These are phyloP conservation scores for Candida yuanshanica DNA, from an alignment of 805 yeast species.

Conservation along the genomic window DNA sequence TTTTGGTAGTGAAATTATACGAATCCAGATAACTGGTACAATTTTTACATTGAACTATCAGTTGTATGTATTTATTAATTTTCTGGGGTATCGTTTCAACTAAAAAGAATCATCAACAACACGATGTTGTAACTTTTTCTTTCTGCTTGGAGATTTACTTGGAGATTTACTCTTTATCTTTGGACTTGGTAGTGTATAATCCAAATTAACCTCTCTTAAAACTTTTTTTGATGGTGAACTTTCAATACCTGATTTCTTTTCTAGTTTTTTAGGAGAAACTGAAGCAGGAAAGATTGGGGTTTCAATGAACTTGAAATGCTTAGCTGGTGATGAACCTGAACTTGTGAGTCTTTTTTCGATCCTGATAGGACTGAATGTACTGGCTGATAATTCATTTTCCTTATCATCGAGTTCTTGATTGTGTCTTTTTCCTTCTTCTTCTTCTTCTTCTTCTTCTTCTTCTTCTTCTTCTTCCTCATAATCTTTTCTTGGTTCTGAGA, in stretches of 20 bases:
- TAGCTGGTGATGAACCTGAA: slow-evolving; percentile 10
- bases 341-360: neutral
- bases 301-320: slow-evolving; percentile 16
- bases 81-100: neutral
- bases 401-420: too few relatives aligned
- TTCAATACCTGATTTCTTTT: neutral
- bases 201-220: slow-evolving; percentile 12
- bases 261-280: slow-evolving; percentile 7
- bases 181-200: slow-evolving; percentile 7
- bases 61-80: neutral
- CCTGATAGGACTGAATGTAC: slow-evolving; percentile 7
- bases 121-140: slow-evolving; percentile 12
- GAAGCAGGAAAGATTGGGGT: slow-evolving; percentile 6
- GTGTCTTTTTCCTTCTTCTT: slow-evolving; percentile 2
- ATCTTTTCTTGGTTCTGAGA: neutral
- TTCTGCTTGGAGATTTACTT: slow-evolving; percentile 7
- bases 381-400: slow-evolving; percentile 8
- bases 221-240: slow-evolving; percentile 14
- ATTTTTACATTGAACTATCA: too few relatives aligned
- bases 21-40: too few relatives aligned
- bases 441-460: slow-evolving; percentile 2
- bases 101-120: slow-evolving; percentile 13
- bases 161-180: slow-evolving; percentile 10
- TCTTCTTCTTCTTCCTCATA: slow-evolving; percentile 2
- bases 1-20: too few relatives aligned